Evolutionary conservation across 176 grass and related monocot species (phyloP), one percentile per base, ranked within the genome.

Genomic region (Alopecurus myosuroides): DNA sequence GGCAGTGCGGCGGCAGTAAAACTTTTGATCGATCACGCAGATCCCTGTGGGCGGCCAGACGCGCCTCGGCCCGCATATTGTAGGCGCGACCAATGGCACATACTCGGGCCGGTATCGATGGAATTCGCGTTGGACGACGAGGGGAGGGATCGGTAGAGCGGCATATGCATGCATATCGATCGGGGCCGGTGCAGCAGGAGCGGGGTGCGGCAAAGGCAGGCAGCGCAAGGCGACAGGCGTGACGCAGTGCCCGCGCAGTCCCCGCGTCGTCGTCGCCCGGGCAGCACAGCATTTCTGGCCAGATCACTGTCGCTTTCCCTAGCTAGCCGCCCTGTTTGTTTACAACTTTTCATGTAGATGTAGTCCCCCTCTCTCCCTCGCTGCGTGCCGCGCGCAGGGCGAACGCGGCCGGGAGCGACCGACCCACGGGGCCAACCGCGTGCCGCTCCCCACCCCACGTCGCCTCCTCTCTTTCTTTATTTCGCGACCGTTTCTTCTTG

Each of bases 381-480:
- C 76, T 68, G 26, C 26, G 25, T 64, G 68, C 39, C n/a, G 53
- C 42, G 33, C 7, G 49, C 22, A 3, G 57, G 22, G 45, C 57
- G 34, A 57, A 33, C 58, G 40, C 61, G 26, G 82, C 83, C 70
- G 34, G 64, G 25, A 37, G 56, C 80, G 66, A 79, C 88, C 89
- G 84, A 90, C 80, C 80, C 67, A 29, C 40, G 80, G 81, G 86
- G 40, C 90, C 90, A 88, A 78, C 82, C 74, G 74, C 83, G 60
- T 49, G 83, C 83, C 73, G 72, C 82, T 85, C 14, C 17, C n/a
- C 82, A 66, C n/a, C 11, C 6, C 25, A 20, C 39, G 77, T 70
- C 48, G 58, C 69, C 31, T 80, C 33, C 4, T 36, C 42, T 18
- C 0, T 14, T 35, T 80, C 26, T 50, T 79, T 76, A 6, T 1